Evolutionary conservation across 768 basidiomycete species (phyloP), one percentile per base, ranked within the genome.

Genomic region (Strobilomyces confusus): DNA sequence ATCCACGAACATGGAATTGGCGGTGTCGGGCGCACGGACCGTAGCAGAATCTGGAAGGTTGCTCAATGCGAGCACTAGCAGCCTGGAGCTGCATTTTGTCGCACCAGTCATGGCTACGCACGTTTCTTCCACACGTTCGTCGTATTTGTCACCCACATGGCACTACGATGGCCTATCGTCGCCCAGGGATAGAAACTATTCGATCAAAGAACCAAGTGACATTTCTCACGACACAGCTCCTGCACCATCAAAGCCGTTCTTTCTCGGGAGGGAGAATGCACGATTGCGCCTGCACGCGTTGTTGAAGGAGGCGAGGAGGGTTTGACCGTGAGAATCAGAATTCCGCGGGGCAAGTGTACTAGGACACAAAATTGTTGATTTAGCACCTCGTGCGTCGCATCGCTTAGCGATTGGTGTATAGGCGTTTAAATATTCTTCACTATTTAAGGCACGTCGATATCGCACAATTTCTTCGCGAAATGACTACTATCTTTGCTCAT

Each of bases 11-110:
- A 26, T 54, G 30, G 46, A 38, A 33, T 52, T 48, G 26, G 25
- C 26, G 9, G 5, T 13, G 19, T 30, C 23, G 11, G 44, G 49
- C 19, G 23, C 41, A 23, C 25, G 14, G 38, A 25, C 13, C n/a
- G 20, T n/a, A 13, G 47, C 15, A 41, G 55, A 40, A 2, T 34
- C 6, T 22, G 33, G 20, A 11, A 45, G 36, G 33, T 42, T 36
- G 36, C 26, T 30, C 23, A 47, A 46, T 11, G 38, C 37, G 52
- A 61, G 61, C 49, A 48, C 38, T 7, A 59, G 59, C 48, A 64
- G 64, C 47, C 37, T 56, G 51, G 66, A 58, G 51, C 47, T 63
- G 30, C 49, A 48, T n/a, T 54, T 68, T 15, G 42, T 38, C 26
- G 2, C 41, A 20, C 64, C 66, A 9, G 36, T 52, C 33, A 26